Evolutionary conservation across 495 filamentous ascomycete genomes (phyloP).

Genomic region (Paragyromitra xinjiangensis): DNA sequence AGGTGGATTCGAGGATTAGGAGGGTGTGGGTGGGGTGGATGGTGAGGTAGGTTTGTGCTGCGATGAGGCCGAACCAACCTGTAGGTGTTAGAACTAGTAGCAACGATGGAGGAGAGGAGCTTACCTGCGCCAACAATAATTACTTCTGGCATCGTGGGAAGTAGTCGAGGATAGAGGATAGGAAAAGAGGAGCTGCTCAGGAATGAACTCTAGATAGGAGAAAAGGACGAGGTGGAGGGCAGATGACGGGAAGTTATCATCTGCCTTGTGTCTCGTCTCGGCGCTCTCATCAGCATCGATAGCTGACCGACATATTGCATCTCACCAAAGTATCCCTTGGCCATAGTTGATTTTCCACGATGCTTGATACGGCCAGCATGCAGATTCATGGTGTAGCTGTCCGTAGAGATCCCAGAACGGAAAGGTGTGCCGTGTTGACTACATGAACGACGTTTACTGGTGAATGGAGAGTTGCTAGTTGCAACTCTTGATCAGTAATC

Average conservation of each 20-base stretch:
- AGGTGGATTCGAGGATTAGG: slow-evolving; percentile 62
- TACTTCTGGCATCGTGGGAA: slow-evolving; percentile 38
- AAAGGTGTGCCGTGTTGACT: neutral
- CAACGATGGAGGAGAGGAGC: neutral
- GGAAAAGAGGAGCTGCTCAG: neutral
- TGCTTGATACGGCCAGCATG: neutral
- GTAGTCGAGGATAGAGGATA: neutral
- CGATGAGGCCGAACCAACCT: slow-evolving; percentile 62
- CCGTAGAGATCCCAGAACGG: neutral
- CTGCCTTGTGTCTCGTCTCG: neutral
- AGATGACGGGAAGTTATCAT: neutral
- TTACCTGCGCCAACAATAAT: slow-evolving; percentile 50
- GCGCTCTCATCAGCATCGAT: neutral
- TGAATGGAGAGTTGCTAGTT: no score
- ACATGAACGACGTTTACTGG: no score
- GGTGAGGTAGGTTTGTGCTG: slow-evolving; percentile 62
- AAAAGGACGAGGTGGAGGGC: neutral
- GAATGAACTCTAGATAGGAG: neutral
- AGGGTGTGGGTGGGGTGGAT: slow-evolving; percentile 60
- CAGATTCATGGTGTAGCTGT: neutral
- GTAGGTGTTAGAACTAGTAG: slow-evolving; percentile 8
- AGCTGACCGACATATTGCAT: neutral
- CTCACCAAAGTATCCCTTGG: neutral
- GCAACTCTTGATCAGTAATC: no score
- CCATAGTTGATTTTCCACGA: neutral